Percentiles rank a stretch among this genome's conserved stretches.
phyloP scores from a whole-genome alignment of 805 yeast genomes.

The Jamesozyma rosinii region DNA sequence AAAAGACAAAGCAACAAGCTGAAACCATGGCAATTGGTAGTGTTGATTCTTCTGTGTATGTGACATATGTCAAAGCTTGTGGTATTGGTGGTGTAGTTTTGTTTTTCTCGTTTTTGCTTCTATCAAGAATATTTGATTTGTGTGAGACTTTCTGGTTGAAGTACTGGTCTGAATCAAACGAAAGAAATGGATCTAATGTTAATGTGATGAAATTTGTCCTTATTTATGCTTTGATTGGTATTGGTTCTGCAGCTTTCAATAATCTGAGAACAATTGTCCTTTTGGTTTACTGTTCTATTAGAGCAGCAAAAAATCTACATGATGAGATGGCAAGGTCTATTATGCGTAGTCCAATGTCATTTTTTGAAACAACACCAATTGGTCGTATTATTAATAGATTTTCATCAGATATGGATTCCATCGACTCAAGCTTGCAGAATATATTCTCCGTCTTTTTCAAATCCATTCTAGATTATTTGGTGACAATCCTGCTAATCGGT shows the following conservation, averaged over 20 bases:
- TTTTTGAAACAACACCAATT: conserved; percentile 60
- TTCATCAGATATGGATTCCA: conserved; percentile 49
- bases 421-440: conserved; percentile 51
- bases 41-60: conserved; percentile 46
- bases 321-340: conserved; percentile 47
- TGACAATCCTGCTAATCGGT: conserved; percentile 46
- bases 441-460: conserved; percentile 41
- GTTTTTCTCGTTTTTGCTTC: conserved; percentile 31
- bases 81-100: conserved; percentile 40
- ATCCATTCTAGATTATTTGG: conserved; percentile 36
- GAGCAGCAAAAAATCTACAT: conserved; percentile 49
- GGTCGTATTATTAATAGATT: conserved; percentile 61
- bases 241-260: conserved; percentile 41
- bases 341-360: conserved; percentile 52
- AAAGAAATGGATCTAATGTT: conserved; percentile 35
- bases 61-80: conserved; percentile 52
- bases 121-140: conserved; percentile 31
- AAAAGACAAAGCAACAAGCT: conserved; percentile 38
- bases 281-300: conserved; percentile 46
- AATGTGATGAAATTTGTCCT: conserved; percentile 40
- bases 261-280: conserved; percentile 39
- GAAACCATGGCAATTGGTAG: conserved; percentile 53
- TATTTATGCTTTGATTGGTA: conserved; percentile 48
- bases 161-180: conserved; percentile 53
- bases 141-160: conserved; percentile 56